phyloP scores from a whole-genome alignment of 148 eudicot species.

The Bassia scoparia region DNA sequence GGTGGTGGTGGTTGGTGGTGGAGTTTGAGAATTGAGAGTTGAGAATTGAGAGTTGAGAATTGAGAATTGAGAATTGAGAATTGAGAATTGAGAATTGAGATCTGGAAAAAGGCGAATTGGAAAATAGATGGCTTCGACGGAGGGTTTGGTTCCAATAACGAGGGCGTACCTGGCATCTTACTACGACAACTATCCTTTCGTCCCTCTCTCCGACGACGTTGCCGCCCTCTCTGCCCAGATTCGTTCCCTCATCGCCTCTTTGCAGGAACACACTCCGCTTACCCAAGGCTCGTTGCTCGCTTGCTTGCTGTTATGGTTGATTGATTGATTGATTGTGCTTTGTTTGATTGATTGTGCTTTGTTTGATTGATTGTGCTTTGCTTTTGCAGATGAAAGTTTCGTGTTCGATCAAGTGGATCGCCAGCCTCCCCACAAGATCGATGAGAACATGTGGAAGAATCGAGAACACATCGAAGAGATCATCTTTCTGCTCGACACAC shows the following conservation, averaged over 20 bases:
- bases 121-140: constrained; percentile 73
- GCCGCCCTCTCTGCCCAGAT: constrained; percentile 48
- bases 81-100: no score
- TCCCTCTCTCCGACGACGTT: constrained; percentile 60
- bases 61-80: no score
- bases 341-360: not conserved
- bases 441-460: constrained; percentile 98
- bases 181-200: constrained; percentile 71
- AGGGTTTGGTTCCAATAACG: constrained; percentile 87
- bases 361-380: not conserved
- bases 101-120: no score
- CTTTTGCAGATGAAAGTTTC: constrained; percentile 47
- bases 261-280: constrained; percentile 39
- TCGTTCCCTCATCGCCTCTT: constrained; percentile 40
- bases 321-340: not conserved
- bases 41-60: no score
- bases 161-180: constrained; percentile 70
- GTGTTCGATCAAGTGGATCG: constrained; percentile 57
- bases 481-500: constrained; percentile 56
- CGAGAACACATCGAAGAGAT: constrained; percentile 90
- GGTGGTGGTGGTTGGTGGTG: no score
- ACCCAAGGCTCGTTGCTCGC: constrained; percentile 38
- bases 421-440: constrained; percentile 84
- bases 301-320: not conserved
- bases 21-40: no score